phyloP scores from a whole-genome alignment of 441 rosid genomes.

The Eutrema salsugineum region DNA sequence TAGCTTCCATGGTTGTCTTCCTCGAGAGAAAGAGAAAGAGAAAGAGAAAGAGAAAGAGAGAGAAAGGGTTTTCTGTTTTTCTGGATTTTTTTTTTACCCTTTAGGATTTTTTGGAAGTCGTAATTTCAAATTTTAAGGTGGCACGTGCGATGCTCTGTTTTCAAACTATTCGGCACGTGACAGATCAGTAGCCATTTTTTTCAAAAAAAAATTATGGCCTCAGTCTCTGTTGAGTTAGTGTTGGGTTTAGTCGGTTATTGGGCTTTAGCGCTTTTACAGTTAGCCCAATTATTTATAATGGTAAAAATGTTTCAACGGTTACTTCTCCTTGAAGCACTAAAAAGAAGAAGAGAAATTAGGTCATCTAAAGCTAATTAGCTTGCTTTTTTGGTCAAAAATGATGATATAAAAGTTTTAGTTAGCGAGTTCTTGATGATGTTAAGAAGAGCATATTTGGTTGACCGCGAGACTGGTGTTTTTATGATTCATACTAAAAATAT shows the following conservation, averaged over 20 bases:
- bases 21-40: conserved; percentile 15
- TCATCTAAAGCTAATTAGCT: too few relatives aligned
- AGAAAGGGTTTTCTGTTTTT: conserved; percentile 33
- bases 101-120: conserved; percentile 12
- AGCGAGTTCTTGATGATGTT: too few relatives aligned
- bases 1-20: conserved; percentile 72
- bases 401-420: too few relatives aligned
- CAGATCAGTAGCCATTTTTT: not conserved
- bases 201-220: not conserved
- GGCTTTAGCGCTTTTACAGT: not conserved
- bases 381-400: too few relatives aligned
- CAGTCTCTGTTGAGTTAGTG: not conserved
- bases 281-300: too few relatives aligned
- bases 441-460: too few relatives aligned
- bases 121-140: conserved; percentile 45
- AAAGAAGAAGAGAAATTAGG: too few relatives aligned
- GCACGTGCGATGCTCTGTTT: conserved; percentile 51
- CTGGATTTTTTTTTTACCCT: not conserved
- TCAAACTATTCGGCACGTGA: conserved; percentile 51
- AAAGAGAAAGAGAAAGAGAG: not conserved
- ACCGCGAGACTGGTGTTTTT: too few relatives aligned
- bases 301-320: too few relatives aligned
- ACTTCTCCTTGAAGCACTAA: too few relatives aligned
- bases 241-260: not conserved
- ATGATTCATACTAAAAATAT: too few relatives aligned